These are phyloP conservation scores for Salix purpurea DNA, from an alignment of 345 rosid genomes.

Conservation along the genomic window DNA sequence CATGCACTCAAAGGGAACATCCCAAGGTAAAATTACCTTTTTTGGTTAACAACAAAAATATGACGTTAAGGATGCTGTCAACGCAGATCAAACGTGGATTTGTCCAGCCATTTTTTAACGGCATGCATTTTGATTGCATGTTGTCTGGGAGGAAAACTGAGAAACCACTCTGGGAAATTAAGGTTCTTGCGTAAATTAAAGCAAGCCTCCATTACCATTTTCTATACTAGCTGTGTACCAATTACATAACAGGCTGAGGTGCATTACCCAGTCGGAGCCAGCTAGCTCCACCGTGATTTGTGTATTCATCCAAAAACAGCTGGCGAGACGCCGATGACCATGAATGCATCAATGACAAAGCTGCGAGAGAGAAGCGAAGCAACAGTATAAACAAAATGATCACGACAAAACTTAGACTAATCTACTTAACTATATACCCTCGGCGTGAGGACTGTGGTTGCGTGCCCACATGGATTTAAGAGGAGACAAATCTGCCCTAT, in stretches of 20 bases:
- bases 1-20: not conserved
- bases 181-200: not conserved
- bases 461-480: not conserved
- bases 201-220: not conserved
- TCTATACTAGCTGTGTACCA: not conserved
- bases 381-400: not conserved
- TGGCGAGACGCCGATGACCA: not conserved
- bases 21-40: not conserved
- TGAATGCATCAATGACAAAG: not conserved
- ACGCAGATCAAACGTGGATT: too few relatives aligned
- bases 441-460: not conserved
- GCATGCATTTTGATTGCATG: not conserved
- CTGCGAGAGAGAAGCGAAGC: not conserved
- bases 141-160: not conserved
- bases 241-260: not conserved
- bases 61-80: too few relatives aligned
- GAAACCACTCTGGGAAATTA: not conserved
- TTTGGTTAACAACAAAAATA: too few relatives aligned
- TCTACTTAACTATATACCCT: not conserved
- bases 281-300: not conserved
- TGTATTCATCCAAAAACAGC: not conserved
- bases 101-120: not conserved
- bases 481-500: conserved; percentile 7
- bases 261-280: not conserved
- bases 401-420: not conserved